These are phyloP conservation scores for Helminthosporium solani DNA, from an alignment of 2,329 filamentous ascomycete species.

Conservation along the genomic window DNA sequence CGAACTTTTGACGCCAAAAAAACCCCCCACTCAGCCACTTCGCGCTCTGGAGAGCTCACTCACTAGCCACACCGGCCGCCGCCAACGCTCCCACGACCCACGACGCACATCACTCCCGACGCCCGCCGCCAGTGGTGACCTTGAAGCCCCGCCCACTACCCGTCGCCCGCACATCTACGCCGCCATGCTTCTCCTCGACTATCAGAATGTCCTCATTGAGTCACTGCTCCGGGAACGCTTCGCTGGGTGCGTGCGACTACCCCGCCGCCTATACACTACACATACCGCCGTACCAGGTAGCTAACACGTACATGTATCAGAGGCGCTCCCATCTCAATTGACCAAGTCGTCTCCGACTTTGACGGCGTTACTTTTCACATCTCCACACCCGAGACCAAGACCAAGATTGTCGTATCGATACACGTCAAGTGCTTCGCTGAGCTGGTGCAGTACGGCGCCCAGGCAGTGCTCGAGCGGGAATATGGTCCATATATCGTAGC, in stretches of 20 bases:
- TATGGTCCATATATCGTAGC: conserved; percentile 88
- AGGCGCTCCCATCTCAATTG: conserved; percentile 84
- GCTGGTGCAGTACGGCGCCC: conserved; percentile 87
- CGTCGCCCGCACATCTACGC: conserved; percentile 19
- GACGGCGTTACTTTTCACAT: conserved; percentile 99
- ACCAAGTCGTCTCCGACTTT: conserved; percentile 98
- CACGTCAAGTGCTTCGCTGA: conserved; percentile 94
- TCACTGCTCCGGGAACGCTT: conserved; percentile 94
- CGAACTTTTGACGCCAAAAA: conserved; percentile 36
- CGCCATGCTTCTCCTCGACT: conserved; percentile 88
- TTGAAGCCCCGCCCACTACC: conserved; percentile 16
- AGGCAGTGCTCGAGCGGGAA: conserved; percentile 88
- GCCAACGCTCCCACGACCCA: conserved; percentile 16
- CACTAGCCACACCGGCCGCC: conserved; percentile 19
- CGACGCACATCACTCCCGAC: conserved; percentile 34
- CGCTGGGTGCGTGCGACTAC: conserved; percentile 70
- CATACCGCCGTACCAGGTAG: conserved; percentile 36
- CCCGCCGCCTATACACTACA: conserved; percentile 30
- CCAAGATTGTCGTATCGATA: conserved; percentile 91
- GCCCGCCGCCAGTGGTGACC: conserved; percentile 28
- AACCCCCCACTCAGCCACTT: conserved; percentile 18
- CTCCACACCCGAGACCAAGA: conserved; percentile 90
- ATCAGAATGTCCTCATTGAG: conserved; percentile 97
- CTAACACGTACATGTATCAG: conserved; percentile 53
- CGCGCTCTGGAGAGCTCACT: too few relatives aligned